phyloP scores from a whole-genome alignment of 805 yeast genomes.

The Candida dendrica region DNA sequence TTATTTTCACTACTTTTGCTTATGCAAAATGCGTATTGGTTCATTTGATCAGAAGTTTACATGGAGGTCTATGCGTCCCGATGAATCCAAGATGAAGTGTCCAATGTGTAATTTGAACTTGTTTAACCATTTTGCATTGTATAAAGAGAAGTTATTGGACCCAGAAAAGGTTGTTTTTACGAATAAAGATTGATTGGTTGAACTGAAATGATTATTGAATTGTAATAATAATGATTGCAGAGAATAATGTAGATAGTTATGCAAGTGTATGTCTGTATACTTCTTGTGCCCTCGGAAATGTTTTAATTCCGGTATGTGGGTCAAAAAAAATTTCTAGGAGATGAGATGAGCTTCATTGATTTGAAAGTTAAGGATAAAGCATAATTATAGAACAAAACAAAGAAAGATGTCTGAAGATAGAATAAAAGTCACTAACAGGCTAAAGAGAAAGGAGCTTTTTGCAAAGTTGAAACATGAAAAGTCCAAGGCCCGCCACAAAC shows the following conservation, averaged over 20 bases:
- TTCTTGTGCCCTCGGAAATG: not conserved
- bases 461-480: constrained; percentile 68
- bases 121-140: constrained; percentile 1
- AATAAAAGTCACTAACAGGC: constrained; percentile 62
- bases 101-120: constrained; percentile 3
- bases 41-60: no score
- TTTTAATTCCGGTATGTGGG: not conserved
- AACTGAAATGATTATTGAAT: no score
- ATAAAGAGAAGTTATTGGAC: constrained; percentile 1
- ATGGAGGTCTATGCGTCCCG: not conserved
- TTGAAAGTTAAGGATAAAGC: no score
- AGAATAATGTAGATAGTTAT: no score
- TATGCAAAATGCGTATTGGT: not conserved
- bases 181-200: not conserved
- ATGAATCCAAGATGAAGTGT: constrained; percentile 1
- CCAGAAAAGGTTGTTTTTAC: not conserved
- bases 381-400: no score
- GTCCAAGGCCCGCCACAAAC: constrained; percentile 69
- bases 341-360: not conserved
- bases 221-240: no score
- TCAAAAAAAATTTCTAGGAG: not conserved
- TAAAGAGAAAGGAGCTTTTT: constrained; percentile 70
- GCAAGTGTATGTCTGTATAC: no score
- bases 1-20: constrained; percentile 1
- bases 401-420: constrained; percentile 23